Percentiles rank a stretch among this genome's conserved stretches.
Conservation (phyloP, 2,329 filamentous ascomycete species). For the Fusarium acutatum region DNA sequence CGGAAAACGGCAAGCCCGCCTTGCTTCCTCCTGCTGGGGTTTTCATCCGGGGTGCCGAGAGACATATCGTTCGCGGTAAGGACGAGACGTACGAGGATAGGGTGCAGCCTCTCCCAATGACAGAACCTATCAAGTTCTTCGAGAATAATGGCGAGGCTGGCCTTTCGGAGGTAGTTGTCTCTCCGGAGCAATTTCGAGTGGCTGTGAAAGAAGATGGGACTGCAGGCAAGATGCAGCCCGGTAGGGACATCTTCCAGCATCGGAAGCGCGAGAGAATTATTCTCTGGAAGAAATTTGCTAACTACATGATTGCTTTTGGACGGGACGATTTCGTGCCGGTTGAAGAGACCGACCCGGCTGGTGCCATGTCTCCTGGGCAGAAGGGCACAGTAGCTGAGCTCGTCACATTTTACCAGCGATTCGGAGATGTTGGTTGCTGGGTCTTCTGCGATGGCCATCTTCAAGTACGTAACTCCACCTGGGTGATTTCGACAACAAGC, state of each 20-base stretch:
- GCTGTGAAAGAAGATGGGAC: conserved; percentile 65
- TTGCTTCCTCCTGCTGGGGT: conserved; percentile 75
- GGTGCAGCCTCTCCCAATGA: conserved; percentile 71
- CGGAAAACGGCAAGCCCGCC: conserved; percentile 58
- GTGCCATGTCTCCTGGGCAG: conserved; percentile 50
- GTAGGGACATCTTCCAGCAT: conserved; percentile 71
- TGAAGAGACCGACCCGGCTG: conserved; percentile 56
- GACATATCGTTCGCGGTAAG: conserved; percentile 70
- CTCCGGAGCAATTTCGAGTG: conserved; percentile 68
- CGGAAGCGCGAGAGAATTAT: conserved; percentile 72
- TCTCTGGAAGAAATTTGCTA: conserved; percentile 77
- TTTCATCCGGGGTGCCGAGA: conserved; percentile 75
- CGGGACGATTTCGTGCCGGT: conserved; percentile 69
- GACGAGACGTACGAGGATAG: conserved; percentile 65
- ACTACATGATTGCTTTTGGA: conserved; percentile 78
- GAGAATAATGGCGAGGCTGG: conserved; percentile 74
- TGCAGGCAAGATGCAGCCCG: conserved; percentile 67
- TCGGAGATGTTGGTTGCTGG: conserved; percentile 84
- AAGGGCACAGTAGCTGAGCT: conserved; percentile 60
- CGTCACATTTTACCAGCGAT: conserved; percentile 83
- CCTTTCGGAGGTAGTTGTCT: conserved; percentile 69
- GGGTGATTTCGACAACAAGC: neutral
- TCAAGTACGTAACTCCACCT: conserved; percentile 59
- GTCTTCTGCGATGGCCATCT: conserved; percentile 82
- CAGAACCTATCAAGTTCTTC: conserved; percentile 73